These are phyloP conservation scores for Neofusicoccum laricinum DNA, from an alignment of 2,329 filamentous ascomycete species.

Conservation along the genomic window DNA sequence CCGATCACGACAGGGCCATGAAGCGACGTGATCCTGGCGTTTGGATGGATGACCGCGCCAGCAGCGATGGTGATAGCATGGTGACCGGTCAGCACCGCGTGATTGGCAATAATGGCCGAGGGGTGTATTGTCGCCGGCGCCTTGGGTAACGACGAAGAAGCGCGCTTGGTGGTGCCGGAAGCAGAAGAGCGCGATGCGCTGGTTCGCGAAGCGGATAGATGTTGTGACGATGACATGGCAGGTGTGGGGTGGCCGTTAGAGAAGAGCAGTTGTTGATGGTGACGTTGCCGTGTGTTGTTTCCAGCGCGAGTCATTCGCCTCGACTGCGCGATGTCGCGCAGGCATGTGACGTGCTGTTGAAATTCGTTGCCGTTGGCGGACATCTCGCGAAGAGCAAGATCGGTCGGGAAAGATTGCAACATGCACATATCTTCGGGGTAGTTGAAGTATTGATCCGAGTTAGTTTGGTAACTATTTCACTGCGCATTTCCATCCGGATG, in stretches of 20 bases:
- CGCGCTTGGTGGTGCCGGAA: slow-evolving; percentile 33
- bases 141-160: slow-evolving; percentile 34
- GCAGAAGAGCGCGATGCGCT: background rate
- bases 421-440: too few relatives aligned
- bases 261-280: background rate
- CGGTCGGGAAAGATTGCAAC: background rate
- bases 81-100: slow-evolving; percentile 59
- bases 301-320: background rate
- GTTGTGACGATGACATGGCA: background rate
- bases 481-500: too few relatives aligned
- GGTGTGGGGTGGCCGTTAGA: too few relatives aligned
- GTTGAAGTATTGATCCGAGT: too few relatives aligned
- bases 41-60: slow-evolving; percentile 81
- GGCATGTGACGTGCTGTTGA: background rate
- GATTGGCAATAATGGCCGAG: slow-evolving; percentile 47
- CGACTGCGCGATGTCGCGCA: background rate
- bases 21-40: slow-evolving; percentile 53
- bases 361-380: background rate
- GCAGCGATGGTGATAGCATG: slow-evolving; percentile 76
- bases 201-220: background rate
- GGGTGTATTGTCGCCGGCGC: slow-evolving; percentile 44
- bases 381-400: background rate
- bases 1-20: slow-evolving; percentile 43
- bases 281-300: background rate
- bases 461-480: too few relatives aligned